phyloP scores from a whole-genome alignment of 371 early-diverging fungal species.

The Lichtheimia corymbifera region DNA sequence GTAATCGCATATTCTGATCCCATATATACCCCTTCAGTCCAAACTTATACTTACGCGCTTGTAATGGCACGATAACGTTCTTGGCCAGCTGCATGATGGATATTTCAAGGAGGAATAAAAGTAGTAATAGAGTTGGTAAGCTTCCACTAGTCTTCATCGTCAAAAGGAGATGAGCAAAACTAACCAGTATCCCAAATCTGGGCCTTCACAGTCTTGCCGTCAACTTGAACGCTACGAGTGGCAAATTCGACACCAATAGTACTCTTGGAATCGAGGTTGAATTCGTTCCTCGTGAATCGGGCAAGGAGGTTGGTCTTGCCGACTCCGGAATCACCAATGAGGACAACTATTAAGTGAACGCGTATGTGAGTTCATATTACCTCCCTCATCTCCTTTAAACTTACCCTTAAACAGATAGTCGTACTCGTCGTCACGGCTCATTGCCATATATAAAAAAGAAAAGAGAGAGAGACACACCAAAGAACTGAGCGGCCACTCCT shows the following conservation, averaged over 20 bases:
- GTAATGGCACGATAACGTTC: constrained; percentile 91
- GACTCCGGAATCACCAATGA: constrained; percentile 99
- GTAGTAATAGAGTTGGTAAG: not conserved
- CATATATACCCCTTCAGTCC: not conserved
- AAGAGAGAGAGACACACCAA: not conserved
- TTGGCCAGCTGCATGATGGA: constrained; percentile 70
- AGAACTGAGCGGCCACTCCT: not conserved
- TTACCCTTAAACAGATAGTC: constrained; percentile 94
- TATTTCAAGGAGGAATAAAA: not conserved
- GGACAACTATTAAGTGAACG: constrained; percentile 74
- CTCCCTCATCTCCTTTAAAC: not conserved
- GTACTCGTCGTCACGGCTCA: constrained; percentile 95
- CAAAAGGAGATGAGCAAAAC: not conserved
- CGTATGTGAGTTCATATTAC: not conserved
- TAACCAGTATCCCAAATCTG: constrained; percentile 97
- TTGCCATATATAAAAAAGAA: constrained; percentile 16
- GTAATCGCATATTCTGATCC: not conserved
- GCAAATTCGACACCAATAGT: constrained; percentile 99
- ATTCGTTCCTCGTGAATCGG: constrained; percentile 97
- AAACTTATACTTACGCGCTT: constrained; percentile 66
- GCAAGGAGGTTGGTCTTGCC: constrained; percentile 99
- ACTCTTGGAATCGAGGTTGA: constrained; percentile 96
- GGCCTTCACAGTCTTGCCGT: constrained; percentile 97
- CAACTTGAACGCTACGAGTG: constrained; percentile 95
- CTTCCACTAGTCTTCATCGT: not conserved